phyloP scores from a whole-genome alignment of 495 filamentous ascomycete genomes.

The Xylaria venustula region DNA sequence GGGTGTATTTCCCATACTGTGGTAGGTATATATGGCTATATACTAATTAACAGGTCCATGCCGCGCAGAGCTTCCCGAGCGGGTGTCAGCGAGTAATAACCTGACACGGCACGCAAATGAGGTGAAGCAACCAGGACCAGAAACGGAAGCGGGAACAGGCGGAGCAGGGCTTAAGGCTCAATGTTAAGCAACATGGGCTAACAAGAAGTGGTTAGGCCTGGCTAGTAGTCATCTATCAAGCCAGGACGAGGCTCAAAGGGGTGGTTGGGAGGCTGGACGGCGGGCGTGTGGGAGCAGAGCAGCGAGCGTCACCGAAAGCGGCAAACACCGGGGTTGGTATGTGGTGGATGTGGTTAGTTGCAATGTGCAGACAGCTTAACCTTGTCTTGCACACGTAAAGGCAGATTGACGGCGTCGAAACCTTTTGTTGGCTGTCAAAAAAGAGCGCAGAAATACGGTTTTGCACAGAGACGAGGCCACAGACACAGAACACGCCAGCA shows the following conservation, averaged over 20 bases:
- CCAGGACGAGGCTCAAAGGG: conserved; percentile 8
- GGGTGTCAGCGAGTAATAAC: conserved; percentile 16
- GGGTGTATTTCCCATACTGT: conserved; percentile 46
- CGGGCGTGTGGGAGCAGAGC: background rate
- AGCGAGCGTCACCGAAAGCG: background rate
- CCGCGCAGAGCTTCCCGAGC: conserved; percentile 27
- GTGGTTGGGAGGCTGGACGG: background rate
- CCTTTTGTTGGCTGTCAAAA: background rate
- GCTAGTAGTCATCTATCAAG: background rate
- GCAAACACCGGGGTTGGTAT: conserved; percentile 10
- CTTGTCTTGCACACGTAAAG: background rate
- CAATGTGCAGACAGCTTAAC: conserved; percentile 11
- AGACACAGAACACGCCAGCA: background rate
- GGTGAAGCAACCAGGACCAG: conserved; percentile 1
- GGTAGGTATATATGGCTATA: conserved; percentile 38
- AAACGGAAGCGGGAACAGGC: conserved; percentile 9
- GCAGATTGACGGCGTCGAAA: background rate
- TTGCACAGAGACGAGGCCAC: background rate
- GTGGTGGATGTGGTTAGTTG: conserved; percentile 12
- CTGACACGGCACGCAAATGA: conserved; percentile 15
- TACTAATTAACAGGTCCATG: conserved; percentile 42
- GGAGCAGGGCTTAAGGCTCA: conserved; percentile 11
- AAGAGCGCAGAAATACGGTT: background rate
- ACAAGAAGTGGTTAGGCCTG: background rate
- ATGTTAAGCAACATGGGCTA: conserved; percentile 8